phyloP scores from a whole-genome alignment of 768 basidiomycete genomes.

The Lactarius sp. region DNA sequence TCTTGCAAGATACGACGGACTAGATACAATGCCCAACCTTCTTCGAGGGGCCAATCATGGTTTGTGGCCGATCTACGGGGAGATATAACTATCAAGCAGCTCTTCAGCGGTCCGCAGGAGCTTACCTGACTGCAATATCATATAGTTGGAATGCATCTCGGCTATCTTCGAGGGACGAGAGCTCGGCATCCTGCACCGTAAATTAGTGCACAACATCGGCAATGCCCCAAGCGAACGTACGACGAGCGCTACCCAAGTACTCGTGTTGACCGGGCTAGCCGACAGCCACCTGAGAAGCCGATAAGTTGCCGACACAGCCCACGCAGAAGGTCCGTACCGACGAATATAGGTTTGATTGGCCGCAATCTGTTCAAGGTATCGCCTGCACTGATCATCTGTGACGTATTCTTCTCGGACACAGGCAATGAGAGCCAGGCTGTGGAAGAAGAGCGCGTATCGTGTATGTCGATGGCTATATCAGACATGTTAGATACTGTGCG shows the following conservation, averaged over 20 bases:
- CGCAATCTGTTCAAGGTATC: constrained; percentile 53
- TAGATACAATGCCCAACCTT: constrained; percentile 63
- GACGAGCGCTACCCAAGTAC: constrained; percentile 64
- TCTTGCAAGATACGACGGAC: constrained; percentile 34
- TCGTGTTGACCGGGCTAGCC: constrained; percentile 62
- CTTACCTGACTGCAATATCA: constrained; percentile 62
- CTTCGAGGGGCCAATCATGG: constrained; percentile 68
- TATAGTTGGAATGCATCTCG: constrained; percentile 61
- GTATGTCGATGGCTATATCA: constrained; percentile 56
- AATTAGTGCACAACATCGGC: not conserved
- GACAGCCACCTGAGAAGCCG: constrained; percentile 54
- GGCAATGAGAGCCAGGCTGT: constrained; percentile 60
- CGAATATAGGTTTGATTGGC: constrained; percentile 58
- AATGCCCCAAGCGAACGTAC: constrained; percentile 35
- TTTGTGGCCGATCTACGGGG: constrained; percentile 50
- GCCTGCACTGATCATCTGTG: constrained; percentile 32
- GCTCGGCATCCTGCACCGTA: constrained; percentile 59
- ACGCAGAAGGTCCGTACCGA: constrained; percentile 38
- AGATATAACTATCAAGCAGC: not conserved
- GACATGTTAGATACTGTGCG: constrained; percentile 3
- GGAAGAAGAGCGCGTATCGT: constrained; percentile 65
- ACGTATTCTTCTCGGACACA: constrained; percentile 47
- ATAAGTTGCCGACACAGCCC: not conserved
- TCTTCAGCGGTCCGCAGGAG: not conserved
- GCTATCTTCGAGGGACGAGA: constrained; percentile 52